These are phyloP conservation scores for Plantago ovata DNA, from an alignment of 257 asterid genomes.

Conservation along the genomic window DNA sequence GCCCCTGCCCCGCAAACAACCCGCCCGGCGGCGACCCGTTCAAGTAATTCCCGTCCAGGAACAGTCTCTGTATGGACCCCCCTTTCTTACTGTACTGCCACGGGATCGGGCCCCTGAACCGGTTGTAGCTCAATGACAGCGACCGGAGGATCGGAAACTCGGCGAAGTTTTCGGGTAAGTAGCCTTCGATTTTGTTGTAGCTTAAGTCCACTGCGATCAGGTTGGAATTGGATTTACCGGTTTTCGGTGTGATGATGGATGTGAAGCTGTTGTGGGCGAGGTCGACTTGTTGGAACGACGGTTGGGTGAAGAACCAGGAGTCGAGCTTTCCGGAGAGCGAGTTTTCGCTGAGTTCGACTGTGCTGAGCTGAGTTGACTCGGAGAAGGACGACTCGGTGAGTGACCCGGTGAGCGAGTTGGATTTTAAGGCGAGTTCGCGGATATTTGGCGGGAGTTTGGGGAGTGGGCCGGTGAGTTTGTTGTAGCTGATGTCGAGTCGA, in stretches of 20 bases:
- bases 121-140: slow-evolving; percentile 58
- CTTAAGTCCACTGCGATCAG: slow-evolving; percentile 79
- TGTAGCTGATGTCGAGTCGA: slow-evolving; percentile 68
- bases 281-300: slow-evolving; percentile 67
- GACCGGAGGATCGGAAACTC: slow-evolving; percentile 53
- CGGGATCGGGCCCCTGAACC: slow-evolving; percentile 75
- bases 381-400: slow-evolving; percentile 41
- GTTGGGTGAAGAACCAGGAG: slow-evolving; percentile 65
- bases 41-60: slow-evolving; percentile 71
- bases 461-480: slow-evolving; percentile 59
- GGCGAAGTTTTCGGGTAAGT: slow-evolving; percentile 47
- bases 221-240: slow-evolving; percentile 30
- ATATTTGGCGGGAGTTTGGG: slow-evolving; percentile 73
- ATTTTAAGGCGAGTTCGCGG: slow-evolving; percentile 56
- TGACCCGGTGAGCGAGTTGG: slow-evolving; percentile 58
- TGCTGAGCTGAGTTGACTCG: slow-evolving; percentile 51
- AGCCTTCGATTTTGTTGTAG: slow-evolving; percentile 51
- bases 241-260: slow-evolving; percentile 24
- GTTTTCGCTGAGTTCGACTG: slow-evolving; percentile 70
- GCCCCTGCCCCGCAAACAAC: slow-evolving; percentile 36
- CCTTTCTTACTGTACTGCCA: slow-evolving; percentile 50
- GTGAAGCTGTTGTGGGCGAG: slow-evolving; percentile 59
- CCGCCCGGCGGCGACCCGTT: slow-evolving; percentile 82
- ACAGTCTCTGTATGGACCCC: slow-evolving; percentile 48
- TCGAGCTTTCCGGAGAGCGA: slow-evolving; percentile 48